These are phyloP conservation scores for Atalantia buxifolia DNA, from an alignment of 345 rosid genomes.

Conservation along the genomic window DNA sequence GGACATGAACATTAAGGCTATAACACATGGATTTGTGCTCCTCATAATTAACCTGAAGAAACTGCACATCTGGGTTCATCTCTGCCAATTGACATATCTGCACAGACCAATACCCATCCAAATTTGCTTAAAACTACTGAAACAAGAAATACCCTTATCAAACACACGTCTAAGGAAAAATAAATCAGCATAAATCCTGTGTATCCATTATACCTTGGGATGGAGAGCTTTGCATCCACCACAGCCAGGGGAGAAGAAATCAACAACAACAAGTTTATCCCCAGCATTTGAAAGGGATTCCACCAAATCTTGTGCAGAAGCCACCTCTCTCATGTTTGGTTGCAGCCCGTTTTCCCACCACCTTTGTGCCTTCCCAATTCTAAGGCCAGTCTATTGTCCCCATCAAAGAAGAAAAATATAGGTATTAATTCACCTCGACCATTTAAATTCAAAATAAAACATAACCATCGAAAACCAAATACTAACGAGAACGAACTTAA, in stretches of 20 bases:
- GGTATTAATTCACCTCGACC: not conserved
- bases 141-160: not conserved
- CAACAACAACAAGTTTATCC: constrained; percentile 79
- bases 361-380: constrained; percentile 55
- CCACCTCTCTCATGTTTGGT: constrained; percentile 80
- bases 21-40: constrained; percentile 95
- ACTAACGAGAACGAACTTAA: not conserved
- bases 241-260: constrained; percentile 96
- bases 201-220: constrained; percentile 58
- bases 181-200: not conserved
- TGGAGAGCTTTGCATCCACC: constrained; percentile 98
- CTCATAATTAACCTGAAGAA: constrained; percentile 89
- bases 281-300: constrained; percentile 64
- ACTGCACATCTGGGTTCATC: constrained; percentile 69
- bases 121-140: not conserved
- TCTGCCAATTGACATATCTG: constrained; percentile 89
- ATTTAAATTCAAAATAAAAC: not conserved
- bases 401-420: not conserved
- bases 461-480: not conserved
- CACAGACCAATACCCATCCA: constrained; percentile 6
- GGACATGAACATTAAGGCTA: constrained; percentile 86
- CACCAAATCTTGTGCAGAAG: constrained; percentile 84
- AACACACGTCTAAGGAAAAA: not conserved
- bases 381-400: constrained; percentile 38
- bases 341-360: constrained; percentile 93